Percentiles rank a stretch among this genome's conserved stretches.
These are phyloP conservation scores for Diaporthe caulivora DNA, from an alignment of 2,329 filamentous ascomycete genomes.

Conservation along the genomic window DNA sequence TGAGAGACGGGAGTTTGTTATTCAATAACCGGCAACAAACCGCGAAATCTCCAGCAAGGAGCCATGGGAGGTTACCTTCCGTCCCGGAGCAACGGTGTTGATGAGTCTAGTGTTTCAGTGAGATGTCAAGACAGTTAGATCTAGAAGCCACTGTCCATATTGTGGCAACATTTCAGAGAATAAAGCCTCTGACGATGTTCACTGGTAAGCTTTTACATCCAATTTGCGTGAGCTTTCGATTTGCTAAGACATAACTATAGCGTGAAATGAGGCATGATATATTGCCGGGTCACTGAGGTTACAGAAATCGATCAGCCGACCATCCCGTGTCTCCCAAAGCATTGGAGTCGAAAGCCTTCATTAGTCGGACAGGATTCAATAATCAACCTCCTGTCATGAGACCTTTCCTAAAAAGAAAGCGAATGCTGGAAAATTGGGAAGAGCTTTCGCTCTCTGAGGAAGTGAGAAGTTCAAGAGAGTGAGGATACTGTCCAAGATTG, in stretches of 20 bases:
- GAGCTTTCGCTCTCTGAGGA: neutral
- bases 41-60: neutral
- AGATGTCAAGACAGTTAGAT: neutral
- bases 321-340: neutral
- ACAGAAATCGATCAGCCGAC: neutral
- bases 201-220: neutral
- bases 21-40: neutral
- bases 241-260: neutral
- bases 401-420: neutral
- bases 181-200: neutral
- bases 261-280: neutral
- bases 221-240: neutral
- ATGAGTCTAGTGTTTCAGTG: neutral
- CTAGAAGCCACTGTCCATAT: neutral
- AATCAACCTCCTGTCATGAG: accelerated
- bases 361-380: neutral
- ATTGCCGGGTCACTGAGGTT: neutral
- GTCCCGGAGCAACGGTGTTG: neutral
- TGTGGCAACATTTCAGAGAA: neutral
- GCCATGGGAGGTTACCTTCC: neutral
- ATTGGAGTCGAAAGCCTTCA: neutral
- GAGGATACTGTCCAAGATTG: neutral
- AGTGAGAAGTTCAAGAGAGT: neutral
- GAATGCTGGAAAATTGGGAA: neutral
- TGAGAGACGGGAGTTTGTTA: neutral